Evolutionary conservation across 768 basidiomycete genomes (phyloP), one percentile per base, ranked within the genome.

Genomic region (Tulasnella sp.): DNA sequence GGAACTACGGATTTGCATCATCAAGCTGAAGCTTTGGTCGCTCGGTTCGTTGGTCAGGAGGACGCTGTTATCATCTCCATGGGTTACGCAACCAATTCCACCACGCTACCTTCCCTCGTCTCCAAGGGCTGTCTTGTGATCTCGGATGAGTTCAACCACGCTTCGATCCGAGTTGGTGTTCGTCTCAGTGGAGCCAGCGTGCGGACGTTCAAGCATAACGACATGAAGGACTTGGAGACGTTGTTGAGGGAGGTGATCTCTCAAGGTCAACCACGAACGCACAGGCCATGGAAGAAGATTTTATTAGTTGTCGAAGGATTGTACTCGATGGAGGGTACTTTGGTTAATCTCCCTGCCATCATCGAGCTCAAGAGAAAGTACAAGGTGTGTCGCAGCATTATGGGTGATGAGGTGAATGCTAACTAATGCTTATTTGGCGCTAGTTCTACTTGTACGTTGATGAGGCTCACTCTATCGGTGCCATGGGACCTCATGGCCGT

Each of bases 231-330:
- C 43, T 68, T 99, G 48, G 93, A 98, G 66, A 63, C 68, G 5
- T 61, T 98, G 10, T 68, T 99, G 61, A 73, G 80, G 37, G 95
- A 99, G 66, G 81, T 79, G 22, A 92, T 99, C 67, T 88, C 84
- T 60, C 95, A 99, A 65, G 95, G 95, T 13, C 93, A 98, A 63
- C 91, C 93, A 3, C 83, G 91, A 69, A 95, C 91, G 0, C 95
- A 98, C 61, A 69, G 95, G n/a, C 93, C 93, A 10, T 98, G 95
- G 95, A 95, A 93, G 72, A 96, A 93, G 71, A 98, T 99, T 55
- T 65, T 99, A 33, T 57, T 99, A 37, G 77, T 95, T 48, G 89
- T 98, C 10, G 95, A 99, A 64, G 95, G 95, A 2, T 65, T 99
- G 37, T 98, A 89, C 69, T 90, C 86, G 55, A 99, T 99, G 95